Conservation (phyloP, 2,329 filamentous ascomycete species). For the Tolypocladium tundrense region DNA sequence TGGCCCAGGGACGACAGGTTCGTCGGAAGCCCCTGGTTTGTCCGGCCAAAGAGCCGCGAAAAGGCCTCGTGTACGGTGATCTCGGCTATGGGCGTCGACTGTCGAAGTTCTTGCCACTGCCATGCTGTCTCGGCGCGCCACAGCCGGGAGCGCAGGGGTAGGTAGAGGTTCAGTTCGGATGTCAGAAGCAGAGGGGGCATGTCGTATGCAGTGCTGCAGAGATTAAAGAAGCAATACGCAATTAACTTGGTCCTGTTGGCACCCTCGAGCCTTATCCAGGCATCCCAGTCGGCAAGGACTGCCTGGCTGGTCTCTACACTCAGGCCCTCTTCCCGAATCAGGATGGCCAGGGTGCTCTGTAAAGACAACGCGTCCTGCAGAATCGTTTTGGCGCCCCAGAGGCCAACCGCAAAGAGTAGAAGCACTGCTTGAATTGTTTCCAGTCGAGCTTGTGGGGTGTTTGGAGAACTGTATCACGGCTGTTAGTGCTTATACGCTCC, state of each 20-base stretch:
- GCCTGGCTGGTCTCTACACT: conserved; percentile 36
- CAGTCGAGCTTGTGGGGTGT: conserved; percentile 47
- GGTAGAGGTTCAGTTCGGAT: conserved; percentile 44
- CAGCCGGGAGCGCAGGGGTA: conserved; percentile 44
- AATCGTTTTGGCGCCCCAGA: conserved; percentile 52
- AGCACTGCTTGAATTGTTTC: conserved; percentile 57
- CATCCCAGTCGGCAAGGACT: conserved; percentile 42
- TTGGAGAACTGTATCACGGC: conserved; percentile 36
- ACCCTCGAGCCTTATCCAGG: conserved; percentile 48
- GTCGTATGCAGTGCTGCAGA: conserved; percentile 53
- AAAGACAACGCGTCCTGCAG: conserved; percentile 49
- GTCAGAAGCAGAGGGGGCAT: conserved; percentile 48
- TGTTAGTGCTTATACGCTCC: not conserved
- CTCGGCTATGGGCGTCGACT: conserved; percentile 38
- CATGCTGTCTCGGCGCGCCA: conserved; percentile 48
- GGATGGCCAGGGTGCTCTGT: conserved; percentile 46
- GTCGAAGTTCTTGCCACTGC: conserved; percentile 50
- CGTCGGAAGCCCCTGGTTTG: conserved; percentile 34
- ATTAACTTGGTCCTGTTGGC: conserved; percentile 49
- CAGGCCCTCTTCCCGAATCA: conserved; percentile 49
- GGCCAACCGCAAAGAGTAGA: conserved; percentile 47
- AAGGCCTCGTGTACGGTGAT: conserved; percentile 48
- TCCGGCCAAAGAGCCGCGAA: conserved; percentile 41
- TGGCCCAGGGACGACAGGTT: conserved; percentile 53
- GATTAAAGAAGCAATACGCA: conserved; percentile 52